Conservation (phyloP, 2,329 filamentous ascomycete species). For the Diplocarpon mali region DNA sequence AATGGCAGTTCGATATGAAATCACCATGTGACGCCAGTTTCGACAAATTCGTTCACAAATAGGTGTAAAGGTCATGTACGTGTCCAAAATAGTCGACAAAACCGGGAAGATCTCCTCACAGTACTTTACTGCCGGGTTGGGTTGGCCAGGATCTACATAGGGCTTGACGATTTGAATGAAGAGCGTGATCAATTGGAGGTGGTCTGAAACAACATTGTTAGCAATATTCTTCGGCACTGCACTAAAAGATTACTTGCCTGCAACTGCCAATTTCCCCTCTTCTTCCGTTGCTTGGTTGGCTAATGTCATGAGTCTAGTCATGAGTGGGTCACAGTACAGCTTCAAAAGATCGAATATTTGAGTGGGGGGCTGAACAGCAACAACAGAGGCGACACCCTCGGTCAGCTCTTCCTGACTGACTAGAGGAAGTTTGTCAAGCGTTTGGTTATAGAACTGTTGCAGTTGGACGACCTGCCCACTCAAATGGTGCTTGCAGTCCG, state of each 20-base stretch:
- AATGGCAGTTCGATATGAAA: constrained; percentile 87
- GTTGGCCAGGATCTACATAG: constrained; percentile 56
- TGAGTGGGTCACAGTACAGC: constrained; percentile 83
- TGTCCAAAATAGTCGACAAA: constrained; percentile 74
- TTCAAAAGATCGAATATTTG: constrained; percentile 81
- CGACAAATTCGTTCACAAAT: constrained; percentile 90
- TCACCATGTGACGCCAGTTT: constrained; percentile 94
- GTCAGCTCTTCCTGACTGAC: constrained; percentile 92
- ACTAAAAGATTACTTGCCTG: constrained; percentile 42
- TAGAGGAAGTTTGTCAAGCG: constrained; percentile 75
- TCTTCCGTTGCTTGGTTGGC: constrained; percentile 79
- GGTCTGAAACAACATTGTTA: constrained; percentile 42
- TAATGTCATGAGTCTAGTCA: constrained; percentile 73
- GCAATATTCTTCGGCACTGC: too few relatives aligned
- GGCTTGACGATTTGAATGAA: constrained; percentile 74
- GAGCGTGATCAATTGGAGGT: constrained; percentile 82
- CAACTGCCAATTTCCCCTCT: constrained; percentile 72
- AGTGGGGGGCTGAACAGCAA: constrained; percentile 70
- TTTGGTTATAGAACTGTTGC: constrained; percentile 84
- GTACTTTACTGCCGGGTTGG: constrained; percentile 90
- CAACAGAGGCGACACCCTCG: constrained; percentile 85
- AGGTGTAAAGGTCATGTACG: constrained; percentile 74
- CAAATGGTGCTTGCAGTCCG: constrained; percentile 80
- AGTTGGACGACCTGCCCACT: constrained; percentile 75
- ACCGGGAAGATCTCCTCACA: constrained; percentile 90